phyloP scores from a whole-genome alignment of 495 filamentous ascomycete species.

The Friedmanniomyces endolithicus region DNA sequence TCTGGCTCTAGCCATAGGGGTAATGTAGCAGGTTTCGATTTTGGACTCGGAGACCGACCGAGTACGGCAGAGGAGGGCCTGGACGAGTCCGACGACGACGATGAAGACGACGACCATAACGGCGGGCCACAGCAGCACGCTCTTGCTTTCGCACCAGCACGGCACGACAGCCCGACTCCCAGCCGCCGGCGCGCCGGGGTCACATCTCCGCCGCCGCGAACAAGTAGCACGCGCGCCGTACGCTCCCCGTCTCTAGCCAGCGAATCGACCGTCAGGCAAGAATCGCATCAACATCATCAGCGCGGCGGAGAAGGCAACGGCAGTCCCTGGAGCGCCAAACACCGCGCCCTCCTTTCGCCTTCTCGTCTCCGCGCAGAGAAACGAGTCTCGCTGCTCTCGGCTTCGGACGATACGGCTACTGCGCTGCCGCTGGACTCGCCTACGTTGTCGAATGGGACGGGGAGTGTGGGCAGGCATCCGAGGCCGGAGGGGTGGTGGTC shows the following conservation, averaged over 20 bases:
- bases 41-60: neutral
- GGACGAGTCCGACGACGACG: slow-evolving; percentile 1
- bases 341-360: no score
- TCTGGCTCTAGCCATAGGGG: neutral
- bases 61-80: slow-evolving; percentile 2
- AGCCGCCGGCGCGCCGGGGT: neutral
- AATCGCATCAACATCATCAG: no score
- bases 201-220: neutral
- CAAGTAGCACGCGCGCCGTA: no score
- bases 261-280: no score
- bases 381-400: no score
- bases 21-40: neutral
- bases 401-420: neutral
- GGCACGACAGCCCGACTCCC: neutral
- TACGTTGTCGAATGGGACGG: neutral
- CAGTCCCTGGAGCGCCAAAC: no score
- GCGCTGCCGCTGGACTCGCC: neutral
- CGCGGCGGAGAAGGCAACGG: no score
- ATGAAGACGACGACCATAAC: neutral
- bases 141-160: neutral
- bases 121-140: neutral
- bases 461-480: neutral
- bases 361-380: no score
- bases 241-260: no score
- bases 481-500: neutral